Percentiles rank a stretch among this genome's conserved stretches.
Conservation (phyloP, 2,329 filamentous ascomycete species). For the Fusarium fujikuroi region DNA sequence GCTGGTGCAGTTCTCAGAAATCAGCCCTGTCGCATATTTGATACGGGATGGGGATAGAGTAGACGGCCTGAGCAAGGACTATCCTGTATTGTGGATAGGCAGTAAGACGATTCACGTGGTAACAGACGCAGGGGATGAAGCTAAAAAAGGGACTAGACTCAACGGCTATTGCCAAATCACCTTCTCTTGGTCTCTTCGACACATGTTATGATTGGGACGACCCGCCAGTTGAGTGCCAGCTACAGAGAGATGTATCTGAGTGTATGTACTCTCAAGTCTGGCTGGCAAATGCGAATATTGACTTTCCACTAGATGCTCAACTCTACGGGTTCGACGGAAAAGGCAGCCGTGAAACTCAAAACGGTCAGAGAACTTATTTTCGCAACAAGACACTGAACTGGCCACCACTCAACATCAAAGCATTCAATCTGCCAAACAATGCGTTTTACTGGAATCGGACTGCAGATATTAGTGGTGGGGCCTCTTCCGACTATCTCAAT, state of each 20-base stretch:
- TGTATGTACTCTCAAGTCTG: background rate
- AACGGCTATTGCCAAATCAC: no score
- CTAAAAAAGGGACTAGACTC: no score
- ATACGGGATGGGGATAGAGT: constrained; percentile 11
- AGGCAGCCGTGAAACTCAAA: rapidly evolving
- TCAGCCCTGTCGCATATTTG: background rate
- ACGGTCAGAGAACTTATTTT: background rate
- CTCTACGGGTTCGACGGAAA: background rate
- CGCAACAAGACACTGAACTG: background rate
- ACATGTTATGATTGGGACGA: no score
- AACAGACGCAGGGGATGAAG: no score
- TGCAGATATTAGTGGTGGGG: no score
- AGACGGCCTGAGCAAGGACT: rapidly evolving
- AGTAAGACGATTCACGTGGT: background rate
- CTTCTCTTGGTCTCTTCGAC: no score
- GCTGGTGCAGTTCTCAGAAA: rapidly evolving
- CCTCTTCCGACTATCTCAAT: no score
- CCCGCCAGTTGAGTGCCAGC: background rate
- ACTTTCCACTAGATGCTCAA: background rate
- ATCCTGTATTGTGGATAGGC: background rate
- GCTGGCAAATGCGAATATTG: background rate
- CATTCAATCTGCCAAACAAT: background rate
- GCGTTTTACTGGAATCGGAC: background rate
- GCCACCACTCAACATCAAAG: constrained; percentile 6
- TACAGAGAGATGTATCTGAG: background rate